Conservation (phyloP, 169 alveolate genomes). For the Theileria luwenshuni region DNA sequence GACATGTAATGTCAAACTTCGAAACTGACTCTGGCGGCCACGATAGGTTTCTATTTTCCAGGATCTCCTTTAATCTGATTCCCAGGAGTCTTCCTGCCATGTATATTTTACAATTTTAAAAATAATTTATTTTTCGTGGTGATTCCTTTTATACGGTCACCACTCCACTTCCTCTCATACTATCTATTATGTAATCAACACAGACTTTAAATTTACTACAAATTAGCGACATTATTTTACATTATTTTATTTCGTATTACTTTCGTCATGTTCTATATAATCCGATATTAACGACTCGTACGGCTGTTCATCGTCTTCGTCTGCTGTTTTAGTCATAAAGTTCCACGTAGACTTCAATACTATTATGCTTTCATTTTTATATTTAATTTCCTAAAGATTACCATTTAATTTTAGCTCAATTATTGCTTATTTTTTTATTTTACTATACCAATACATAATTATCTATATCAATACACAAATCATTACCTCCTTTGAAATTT, state of each 20-base stretch:
- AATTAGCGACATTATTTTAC: too few species aligned
- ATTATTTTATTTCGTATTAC: not conserved
- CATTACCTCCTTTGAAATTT: constrained; percentile 44
- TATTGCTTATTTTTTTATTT: not conserved
- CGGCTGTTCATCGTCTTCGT: constrained; percentile 32
- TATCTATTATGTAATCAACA: too few species aligned
- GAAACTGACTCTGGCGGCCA: constrained; percentile 64
- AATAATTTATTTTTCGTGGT: not conserved
- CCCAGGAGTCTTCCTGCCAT: constrained; percentile 45
- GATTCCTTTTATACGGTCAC: not conserved
- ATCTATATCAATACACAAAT: not conserved
- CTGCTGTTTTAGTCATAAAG: constrained; percentile 18
- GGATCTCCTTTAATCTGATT: constrained; percentile 27
- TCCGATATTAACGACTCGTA: constrained; percentile 23
- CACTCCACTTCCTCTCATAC: not conserved
- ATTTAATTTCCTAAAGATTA: constrained; percentile 20
- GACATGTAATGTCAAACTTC: constrained; percentile 44
- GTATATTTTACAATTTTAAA: not conserved
- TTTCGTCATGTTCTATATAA: constrained; percentile 14
- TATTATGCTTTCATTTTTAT: constrained; percentile 21
- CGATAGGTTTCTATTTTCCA: constrained; percentile 34
- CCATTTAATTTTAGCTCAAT: not conserved
- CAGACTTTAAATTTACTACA: too few species aligned
- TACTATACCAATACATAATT: not conserved
- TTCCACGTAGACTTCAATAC: constrained; percentile 31